Evolutionary conservation across 164 flowering plant species (phyloP).

Genomic region (Nymphaea colorata): DNA sequence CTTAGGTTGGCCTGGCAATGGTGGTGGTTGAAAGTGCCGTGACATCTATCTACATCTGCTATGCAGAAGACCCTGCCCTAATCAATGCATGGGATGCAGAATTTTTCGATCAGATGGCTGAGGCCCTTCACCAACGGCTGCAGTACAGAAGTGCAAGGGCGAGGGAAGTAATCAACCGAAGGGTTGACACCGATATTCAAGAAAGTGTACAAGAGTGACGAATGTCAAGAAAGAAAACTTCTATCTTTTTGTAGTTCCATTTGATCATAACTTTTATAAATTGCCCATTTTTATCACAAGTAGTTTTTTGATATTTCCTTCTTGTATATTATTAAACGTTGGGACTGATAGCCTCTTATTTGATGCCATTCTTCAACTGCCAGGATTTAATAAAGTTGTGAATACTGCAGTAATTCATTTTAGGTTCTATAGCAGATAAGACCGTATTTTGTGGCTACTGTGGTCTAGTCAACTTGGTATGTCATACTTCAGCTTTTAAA

Average conservation of each 20-base stretch:
- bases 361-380: too few species aligned
- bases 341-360: too few species aligned
- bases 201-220: constrained; percentile 19
- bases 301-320: too few species aligned
- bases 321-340: too few species aligned
- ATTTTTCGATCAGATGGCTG: constrained; percentile 76
- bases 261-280: too few species aligned
- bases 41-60: constrained; percentile 92
- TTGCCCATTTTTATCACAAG: not conserved
- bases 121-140: constrained; percentile 75
- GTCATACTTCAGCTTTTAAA: too few species aligned
- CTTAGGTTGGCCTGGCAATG: constrained; percentile 86
- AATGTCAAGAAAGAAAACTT: not conserved
- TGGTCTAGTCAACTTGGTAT: too few species aligned
- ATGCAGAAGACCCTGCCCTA: constrained; percentile 78
- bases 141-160: constrained; percentile 81
- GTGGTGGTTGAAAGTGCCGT: constrained; percentile 94
- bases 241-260: not conserved
- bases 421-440: too few species aligned
- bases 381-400: too few species aligned
- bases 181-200: constrained; percentile 29
- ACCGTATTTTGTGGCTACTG: too few species aligned
- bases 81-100: constrained; percentile 88
- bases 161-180: constrained; percentile 48
- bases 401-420: too few species aligned